Conservation (phyloP, 2,329 filamentous ascomycete genomes). For the Xylaria sp. region DNA sequence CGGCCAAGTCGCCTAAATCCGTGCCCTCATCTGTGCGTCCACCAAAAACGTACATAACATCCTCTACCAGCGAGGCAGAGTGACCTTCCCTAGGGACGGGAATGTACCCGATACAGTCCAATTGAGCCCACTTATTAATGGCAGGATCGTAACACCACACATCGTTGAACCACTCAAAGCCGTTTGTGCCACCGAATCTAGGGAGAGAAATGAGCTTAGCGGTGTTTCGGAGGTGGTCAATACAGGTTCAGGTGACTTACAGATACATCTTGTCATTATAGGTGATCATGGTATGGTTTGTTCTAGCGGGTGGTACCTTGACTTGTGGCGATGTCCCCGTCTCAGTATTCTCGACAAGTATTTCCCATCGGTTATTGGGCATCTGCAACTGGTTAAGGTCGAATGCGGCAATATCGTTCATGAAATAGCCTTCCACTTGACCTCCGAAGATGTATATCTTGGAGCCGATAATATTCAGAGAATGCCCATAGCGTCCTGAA, state of each 20-base stretch:
- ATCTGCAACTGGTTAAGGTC: slow-evolving; percentile 94
- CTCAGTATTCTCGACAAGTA: slow-evolving; percentile 78
- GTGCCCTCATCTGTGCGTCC: slow-evolving; percentile 91
- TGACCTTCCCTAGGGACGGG: slow-evolving; percentile 92
- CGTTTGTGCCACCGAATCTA: slow-evolving; percentile 97
- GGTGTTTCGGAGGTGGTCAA: too few relatives aligned
- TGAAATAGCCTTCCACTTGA: slow-evolving; percentile 95
- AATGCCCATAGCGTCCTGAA: slow-evolving; percentile 91
- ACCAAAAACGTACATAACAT: slow-evolving; percentile 99
- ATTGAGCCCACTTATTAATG: slow-evolving; percentile 79
- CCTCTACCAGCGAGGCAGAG: slow-evolving; percentile 88
- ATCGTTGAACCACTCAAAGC: slow-evolving; percentile 97
- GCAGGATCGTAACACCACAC: slow-evolving; percentile 94
- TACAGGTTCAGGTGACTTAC: slow-evolving; percentile 65
- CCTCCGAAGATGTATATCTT: slow-evolving; percentile 98
- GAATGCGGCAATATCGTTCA: slow-evolving; percentile 95
- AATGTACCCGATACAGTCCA: slow-evolving; percentile 98
- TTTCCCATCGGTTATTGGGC: slow-evolving; percentile 90
- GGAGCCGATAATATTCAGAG: slow-evolving; percentile 92
- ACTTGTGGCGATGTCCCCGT: slow-evolving; percentile 61
- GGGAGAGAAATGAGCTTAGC: slow-evolving; percentile 18
- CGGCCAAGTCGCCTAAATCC: slow-evolving; percentile 90
- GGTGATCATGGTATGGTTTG: slow-evolving; percentile 90
- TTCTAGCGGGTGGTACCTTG: slow-evolving; percentile 81
- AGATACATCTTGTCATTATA: slow-evolving; percentile 93